A percentile compares a stretch with the other conserved stretches of the same genome.
Conservation (phyloP, 495 filamentous ascomycete species). For the Talaromyces stipitatus region DNA sequence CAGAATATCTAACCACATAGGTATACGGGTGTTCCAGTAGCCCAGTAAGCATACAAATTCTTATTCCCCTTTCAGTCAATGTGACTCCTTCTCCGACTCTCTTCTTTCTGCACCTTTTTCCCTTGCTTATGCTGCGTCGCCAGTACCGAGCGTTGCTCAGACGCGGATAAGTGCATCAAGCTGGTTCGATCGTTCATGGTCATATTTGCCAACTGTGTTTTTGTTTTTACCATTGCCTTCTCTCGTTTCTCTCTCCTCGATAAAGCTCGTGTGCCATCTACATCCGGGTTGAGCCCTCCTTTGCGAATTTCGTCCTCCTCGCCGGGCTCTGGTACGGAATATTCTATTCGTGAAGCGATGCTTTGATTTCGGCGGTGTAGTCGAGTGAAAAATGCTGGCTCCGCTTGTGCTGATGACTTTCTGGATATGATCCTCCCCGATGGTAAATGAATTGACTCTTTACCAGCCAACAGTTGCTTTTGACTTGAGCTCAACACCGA, state of each 20-base stretch:
- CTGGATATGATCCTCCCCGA: conserved; percentile 18
- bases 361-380: not conserved
- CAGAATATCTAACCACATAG: conserved; percentile 7
- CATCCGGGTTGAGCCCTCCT: not conserved
- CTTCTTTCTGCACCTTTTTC: conserved; percentile 19
- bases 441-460: conserved; percentile 16
- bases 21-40: conserved; percentile 1
- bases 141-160: conserved; percentile 21
- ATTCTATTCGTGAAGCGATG: conserved; percentile 4
- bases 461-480: conserved; percentile 8
- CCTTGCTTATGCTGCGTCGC: conserved; percentile 18
- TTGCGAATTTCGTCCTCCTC: conserved; percentile 3
- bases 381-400: conserved; percentile 2
- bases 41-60: conserved; percentile 9
- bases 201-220: conserved; percentile 18
- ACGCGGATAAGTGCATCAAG: conserved; percentile 17
- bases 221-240: conserved; percentile 10
- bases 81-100: conserved; percentile 10
- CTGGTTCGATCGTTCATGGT: conserved; percentile 17
- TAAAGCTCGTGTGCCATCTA: conserved; percentile 4
- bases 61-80: conserved; percentile 21
- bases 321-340: not conserved
- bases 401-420: conserved; percentile 13
- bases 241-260: conserved; percentile 13
- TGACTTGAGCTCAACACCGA: not conserved